Base-by-base conservation (phyloP, 176 grass and related monocot genomes). In the Cenchrus purpureus region DNA sequence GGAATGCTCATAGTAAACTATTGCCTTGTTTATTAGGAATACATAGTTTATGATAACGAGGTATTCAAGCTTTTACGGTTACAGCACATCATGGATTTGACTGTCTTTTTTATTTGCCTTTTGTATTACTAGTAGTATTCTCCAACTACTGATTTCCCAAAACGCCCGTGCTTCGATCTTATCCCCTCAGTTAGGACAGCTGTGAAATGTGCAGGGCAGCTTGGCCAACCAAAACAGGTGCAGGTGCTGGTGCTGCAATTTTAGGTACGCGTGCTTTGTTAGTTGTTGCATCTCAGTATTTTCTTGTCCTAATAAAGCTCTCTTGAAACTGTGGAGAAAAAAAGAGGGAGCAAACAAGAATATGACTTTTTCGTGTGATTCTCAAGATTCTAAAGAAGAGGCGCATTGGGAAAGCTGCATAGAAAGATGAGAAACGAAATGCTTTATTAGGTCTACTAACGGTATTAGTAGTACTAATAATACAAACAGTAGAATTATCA, bases 21-120 rank as follows among this genome's bases (percentile, higher is more conserved):
- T 82, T 73, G 48, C 58, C 37, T 90, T 90, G 40, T 82, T 83
- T 90, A 83, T 68, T 83, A 86, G 15, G 34, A 19, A 4, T 19
- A 43, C 8, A 52, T 79, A 80, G 78, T 89, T 89, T 86, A 82
- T 79, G 56, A 79, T 65, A 61, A 83, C 79, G 88, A 90, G 83
- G 78, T 10, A 49, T 65, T 82, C 62, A 10, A 31, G 53, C 79
- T 92, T 89, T 92, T 80, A 84, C 83, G 59, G 63, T 79, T 79
- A 56, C 86, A 86, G 68, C 62, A 42, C 48, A 86, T 62, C 83
- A 42, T 42, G 15, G 29, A 61, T 86, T 92, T 92, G 87, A 92
- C 91, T 57, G 69, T 37, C 8, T 74, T 74, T 83, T 83, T 50
- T 83, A 63, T 63, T 51, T 51, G 29, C 57, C 49, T 73, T 83